Conservation (phyloP, 1,284 basidiomycete genomes). For the Psilocybe mexicana region DNA sequence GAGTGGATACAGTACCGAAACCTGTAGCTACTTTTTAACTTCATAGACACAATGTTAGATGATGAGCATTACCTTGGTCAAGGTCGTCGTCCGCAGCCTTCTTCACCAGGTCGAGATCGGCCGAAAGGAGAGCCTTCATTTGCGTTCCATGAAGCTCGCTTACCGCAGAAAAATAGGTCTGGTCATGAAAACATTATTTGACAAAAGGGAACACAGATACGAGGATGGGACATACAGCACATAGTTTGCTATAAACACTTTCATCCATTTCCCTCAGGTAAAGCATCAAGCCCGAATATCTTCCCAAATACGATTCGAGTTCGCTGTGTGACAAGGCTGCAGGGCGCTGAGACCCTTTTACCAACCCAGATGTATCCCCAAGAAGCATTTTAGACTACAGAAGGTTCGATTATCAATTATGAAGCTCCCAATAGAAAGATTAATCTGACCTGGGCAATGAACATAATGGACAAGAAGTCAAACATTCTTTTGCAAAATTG, state of each 20-base stretch:
- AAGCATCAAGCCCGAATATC: constrained; percentile 88
- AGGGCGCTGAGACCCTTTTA: constrained; percentile 43
- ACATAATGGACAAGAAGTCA: constrained; percentile 89
- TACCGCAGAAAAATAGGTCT: constrained; percentile 88
- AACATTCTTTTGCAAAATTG: constrained; percentile 92
- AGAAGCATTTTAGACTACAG: constrained; percentile 64
- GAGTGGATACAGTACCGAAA: constrained; percentile 47
- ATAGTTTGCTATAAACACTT: constrained; percentile 78
- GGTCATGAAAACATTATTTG: constrained; percentile 6
- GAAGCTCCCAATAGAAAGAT: neutral
- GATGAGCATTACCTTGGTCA: constrained; percentile 55
- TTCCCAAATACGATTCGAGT: constrained; percentile 82
- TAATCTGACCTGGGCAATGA: constrained; percentile 74
- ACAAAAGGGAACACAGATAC: neutral
- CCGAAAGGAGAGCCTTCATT: constrained; percentile 71
- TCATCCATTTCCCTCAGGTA: constrained; percentile 97
- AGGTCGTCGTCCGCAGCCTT: constrained; percentile 69
- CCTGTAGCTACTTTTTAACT: constrained; percentile 35
- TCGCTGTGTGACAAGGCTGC: constrained; percentile 63
- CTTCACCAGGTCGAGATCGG: constrained; percentile 64
- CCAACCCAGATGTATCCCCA: constrained; percentile 58
- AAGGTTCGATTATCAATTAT: neutral
- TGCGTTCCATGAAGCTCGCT: constrained; percentile 82
- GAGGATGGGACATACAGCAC: constrained; percentile 62
- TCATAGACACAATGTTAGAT: neutral